Percentiles rank a stretch among this genome's conserved stretches.
phyloP scores from a whole-genome alignment of 2,329 filamentous ascomycete species.

The Aspergillus novofumigatus region DNA sequence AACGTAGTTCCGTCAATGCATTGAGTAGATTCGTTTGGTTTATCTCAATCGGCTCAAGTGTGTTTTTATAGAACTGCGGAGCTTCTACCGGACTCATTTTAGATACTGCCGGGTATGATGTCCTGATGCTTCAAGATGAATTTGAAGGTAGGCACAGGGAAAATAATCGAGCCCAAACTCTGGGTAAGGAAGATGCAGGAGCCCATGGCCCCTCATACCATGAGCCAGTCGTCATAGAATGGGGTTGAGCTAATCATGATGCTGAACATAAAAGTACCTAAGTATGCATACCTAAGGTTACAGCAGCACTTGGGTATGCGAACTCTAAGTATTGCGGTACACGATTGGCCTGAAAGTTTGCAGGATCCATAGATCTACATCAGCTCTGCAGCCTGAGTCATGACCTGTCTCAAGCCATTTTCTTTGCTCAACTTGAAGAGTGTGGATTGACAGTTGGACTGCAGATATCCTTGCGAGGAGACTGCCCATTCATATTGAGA shows the following conservation, averaged over 20 bases:
- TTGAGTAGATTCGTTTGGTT: slow-evolving; percentile 13
- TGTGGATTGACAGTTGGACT: too few species aligned
- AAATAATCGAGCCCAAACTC: not conserved
- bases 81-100: not conserved
- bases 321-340: not conserved
- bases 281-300: not conserved
- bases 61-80: slow-evolving; percentile 26
- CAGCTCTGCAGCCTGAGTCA: not conserved
- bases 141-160: too few species aligned
- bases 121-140: not conserved
- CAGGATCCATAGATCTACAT: not conserved
- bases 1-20: slow-evolving; percentile 26
- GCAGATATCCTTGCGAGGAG: too few species aligned
- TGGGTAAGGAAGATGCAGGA: not conserved
- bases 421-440: not conserved
- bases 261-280: not conserved
- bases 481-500: too few species aligned
- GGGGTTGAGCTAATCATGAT: not conserved
- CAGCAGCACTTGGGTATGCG: not conserved
- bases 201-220: not conserved
- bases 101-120: not conserved
- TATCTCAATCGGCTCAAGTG: slow-evolving; percentile 19
- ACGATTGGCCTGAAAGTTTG: not conserved
- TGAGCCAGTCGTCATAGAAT: not conserved
- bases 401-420: not conserved